Conservation (phyloP, 805 yeast genomes). For the Yarrowia keelungensis region DNA sequence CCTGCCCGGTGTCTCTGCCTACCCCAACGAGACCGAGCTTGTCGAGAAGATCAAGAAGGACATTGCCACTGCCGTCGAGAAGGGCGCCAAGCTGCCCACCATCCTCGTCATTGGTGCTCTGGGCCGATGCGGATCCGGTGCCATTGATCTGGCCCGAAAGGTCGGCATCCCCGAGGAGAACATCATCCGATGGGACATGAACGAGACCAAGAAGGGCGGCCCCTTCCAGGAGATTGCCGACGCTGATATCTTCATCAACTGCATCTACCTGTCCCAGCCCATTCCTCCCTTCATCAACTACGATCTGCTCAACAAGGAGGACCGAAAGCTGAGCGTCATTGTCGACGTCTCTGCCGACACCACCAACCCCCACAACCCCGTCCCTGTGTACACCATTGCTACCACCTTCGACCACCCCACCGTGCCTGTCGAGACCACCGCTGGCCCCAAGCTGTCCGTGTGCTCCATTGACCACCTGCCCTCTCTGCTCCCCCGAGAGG, state of each 20-base stretch:
- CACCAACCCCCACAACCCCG: conserved; percentile 97
- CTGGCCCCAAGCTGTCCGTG: conserved; percentile 87
- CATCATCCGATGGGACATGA: conserved; percentile 93
- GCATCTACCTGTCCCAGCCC: conserved; percentile 92
- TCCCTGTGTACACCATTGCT: conserved; percentile 90
- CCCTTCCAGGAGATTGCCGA: conserved; percentile 91
- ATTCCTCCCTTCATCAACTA: conserved; percentile 88
- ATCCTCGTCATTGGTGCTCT: conserved; percentile 94
- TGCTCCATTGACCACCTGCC: conserved; percentile 97
- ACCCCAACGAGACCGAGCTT: conserved; percentile 76
- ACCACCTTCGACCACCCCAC: conserved; percentile 93
- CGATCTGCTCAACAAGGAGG: conserved; percentile 66
- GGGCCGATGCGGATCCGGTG: conserved; percentile 99
- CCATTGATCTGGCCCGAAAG: conserved; percentile 79
- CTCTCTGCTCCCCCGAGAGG: conserved; percentile 93
- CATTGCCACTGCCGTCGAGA: conserved; percentile 59
- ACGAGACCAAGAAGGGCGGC: conserved; percentile 96
- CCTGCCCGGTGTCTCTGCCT: conserved; percentile 81
- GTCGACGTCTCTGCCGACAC: conserved; percentile 99
- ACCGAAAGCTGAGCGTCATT: conserved; percentile 85
- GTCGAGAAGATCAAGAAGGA: conserved; percentile 68
- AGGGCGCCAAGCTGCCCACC: conserved; percentile 65
- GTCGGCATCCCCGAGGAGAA: conserved; percentile 87
- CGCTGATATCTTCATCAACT: conserved; percentile 90
- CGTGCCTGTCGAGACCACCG: conserved; percentile 76